Evolutionary conservation across 2,329 filamentous ascomycete genomes (phyloP).

Genomic region (Clarireedia homoeocarpa): DNA sequence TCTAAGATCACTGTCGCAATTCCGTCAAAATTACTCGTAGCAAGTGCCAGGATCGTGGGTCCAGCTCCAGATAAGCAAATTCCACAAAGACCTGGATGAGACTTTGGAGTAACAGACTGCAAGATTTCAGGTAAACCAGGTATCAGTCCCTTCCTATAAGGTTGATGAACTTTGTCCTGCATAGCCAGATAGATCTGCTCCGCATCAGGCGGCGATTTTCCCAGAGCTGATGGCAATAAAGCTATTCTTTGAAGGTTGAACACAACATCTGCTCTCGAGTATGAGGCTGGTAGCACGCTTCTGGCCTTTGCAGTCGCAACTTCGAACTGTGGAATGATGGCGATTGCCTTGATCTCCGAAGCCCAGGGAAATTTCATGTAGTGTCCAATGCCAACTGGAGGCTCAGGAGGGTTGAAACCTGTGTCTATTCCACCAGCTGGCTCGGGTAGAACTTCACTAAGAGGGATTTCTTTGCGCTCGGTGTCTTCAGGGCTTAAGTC

Average conservation of each 20-base stretch:
- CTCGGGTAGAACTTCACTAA: conserved; percentile 85
- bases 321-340: conserved; percentile 93
- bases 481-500: conserved; percentile 84
- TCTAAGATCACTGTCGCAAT: conserved; percentile 76
- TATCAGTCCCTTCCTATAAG: conserved; percentile 85
- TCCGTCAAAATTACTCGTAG: conserved; percentile 78
- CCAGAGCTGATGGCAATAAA: conserved; percentile 80
- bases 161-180: conserved; percentile 98
- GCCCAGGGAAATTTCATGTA: conserved; percentile 96
- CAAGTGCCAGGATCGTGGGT: conserved; percentile 87
- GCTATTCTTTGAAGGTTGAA: conserved; percentile 96
- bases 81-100: conserved; percentile 80
- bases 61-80: conserved; percentile 94
- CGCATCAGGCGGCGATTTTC: conserved; percentile 81
- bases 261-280: conserved; percentile 71
- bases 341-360: conserved; percentile 90
- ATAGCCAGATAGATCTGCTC: conserved; percentile 95
- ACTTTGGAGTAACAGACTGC: conserved; percentile 78
- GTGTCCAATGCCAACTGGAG: conserved; percentile 88
- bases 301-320: conserved; percentile 90
- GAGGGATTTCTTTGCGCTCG: conserved; percentile 84
- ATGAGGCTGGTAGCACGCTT: conserved; percentile 72
- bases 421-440: conserved; percentile 90
- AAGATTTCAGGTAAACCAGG: conserved; percentile 88
- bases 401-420: conserved; percentile 75